These are phyloP conservation scores for Tulasnella sp. DNA, from an alignment of 768 basidiomycete genomes.

Conservation along the genomic window DNA sequence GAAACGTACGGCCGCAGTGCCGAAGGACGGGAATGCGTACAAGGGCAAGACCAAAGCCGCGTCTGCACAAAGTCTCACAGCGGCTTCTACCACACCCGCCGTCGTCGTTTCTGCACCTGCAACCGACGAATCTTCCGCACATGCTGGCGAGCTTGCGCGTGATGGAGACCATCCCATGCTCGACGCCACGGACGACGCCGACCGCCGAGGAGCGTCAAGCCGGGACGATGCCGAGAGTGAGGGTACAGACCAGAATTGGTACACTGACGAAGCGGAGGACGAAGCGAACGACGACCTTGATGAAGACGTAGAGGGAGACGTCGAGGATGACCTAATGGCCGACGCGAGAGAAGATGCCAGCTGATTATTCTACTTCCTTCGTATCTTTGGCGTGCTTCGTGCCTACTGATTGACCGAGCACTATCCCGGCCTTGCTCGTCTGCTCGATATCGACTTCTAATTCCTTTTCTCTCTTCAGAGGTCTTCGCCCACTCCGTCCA, in stretches of 20 bases:
- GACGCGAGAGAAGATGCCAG: not conserved
- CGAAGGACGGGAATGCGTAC: conserved; percentile 23
- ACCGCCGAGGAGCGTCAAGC: conserved; percentile 25
- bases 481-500: too few species aligned
- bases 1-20: conserved; percentile 3
- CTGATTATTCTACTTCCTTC: too few species aligned
- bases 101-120: not conserved
- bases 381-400: too few species aligned
- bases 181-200: conserved; percentile 20
- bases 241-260: conserved; percentile 16
- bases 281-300: conserved; percentile 3
- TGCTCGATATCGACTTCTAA: too few species aligned
- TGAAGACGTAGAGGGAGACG: conserved; percentile 21
- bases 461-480: too few species aligned
- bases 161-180: conserved; percentile 17
- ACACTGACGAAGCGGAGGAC: conserved; percentile 10
- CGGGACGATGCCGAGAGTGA: conserved; percentile 29
- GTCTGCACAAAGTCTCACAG: not conserved
- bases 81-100: not conserved
- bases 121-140: not conserved
- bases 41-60: conserved; percentile 17
- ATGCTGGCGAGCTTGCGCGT: not conserved
- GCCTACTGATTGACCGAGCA: too few species aligned
- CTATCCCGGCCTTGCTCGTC: too few species aligned
- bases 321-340: not conserved